Percentiles rank a stretch among this genome's conserved stretches.
phyloP scores from a whole-genome alignment of 1,284 basidiomycete species.

The Ceratobasidium sp. region DNA sequence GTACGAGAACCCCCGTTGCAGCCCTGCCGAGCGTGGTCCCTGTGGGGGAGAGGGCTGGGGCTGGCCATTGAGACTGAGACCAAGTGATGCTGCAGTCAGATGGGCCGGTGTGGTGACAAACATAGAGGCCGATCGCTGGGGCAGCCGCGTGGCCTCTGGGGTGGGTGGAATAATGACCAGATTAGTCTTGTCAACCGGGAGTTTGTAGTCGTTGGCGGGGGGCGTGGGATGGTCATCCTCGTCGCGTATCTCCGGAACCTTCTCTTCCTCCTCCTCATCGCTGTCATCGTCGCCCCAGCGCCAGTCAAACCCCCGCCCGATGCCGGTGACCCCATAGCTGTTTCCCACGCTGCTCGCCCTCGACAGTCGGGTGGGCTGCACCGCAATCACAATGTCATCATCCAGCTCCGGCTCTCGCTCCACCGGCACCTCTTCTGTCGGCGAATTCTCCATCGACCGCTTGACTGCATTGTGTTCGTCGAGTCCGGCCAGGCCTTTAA shows the following conservation, averaged over 20 bases:
- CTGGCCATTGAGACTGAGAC: conserved; percentile 23
- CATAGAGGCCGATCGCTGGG: conserved; percentile 17
- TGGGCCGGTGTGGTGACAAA: conserved; percentile 26
- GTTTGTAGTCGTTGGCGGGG: conserved; percentile 26
- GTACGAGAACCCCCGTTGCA: conserved; percentile 44
- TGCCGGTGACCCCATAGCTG: conserved; percentile 76
- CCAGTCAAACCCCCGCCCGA: conserved; percentile 83
- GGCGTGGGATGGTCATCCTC: conserved; percentile 29
- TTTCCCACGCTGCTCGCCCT: conserved; percentile 39
- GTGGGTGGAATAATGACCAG: conserved; percentile 26
- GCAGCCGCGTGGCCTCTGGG: conserved; percentile 7
- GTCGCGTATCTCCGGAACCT: conserved; percentile 43
- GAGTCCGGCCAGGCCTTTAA: background rate
- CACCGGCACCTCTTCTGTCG: background rate
- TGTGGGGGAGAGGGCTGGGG: conserved; percentile 43
- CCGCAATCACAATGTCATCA: conserved; percentile 19
- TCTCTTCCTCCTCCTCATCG: conserved; percentile 37
- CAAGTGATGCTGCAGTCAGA: conserved; percentile 41
- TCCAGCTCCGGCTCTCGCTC: background rate
- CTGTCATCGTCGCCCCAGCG: conserved; percentile 51
- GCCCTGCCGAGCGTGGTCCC: conserved; percentile 43
- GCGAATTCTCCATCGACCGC: conserved; percentile 15
- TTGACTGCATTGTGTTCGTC: conserved; percentile 15
- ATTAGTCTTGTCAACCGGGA: conserved; percentile 37
- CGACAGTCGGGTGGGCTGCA: conserved; percentile 9